Percentiles rank a stretch among this genome's conserved stretches.
These are phyloP conservation scores for Sedum album DNA, from an alignment of 164 flowering plant genomes.

Conservation along the genomic window DNA sequence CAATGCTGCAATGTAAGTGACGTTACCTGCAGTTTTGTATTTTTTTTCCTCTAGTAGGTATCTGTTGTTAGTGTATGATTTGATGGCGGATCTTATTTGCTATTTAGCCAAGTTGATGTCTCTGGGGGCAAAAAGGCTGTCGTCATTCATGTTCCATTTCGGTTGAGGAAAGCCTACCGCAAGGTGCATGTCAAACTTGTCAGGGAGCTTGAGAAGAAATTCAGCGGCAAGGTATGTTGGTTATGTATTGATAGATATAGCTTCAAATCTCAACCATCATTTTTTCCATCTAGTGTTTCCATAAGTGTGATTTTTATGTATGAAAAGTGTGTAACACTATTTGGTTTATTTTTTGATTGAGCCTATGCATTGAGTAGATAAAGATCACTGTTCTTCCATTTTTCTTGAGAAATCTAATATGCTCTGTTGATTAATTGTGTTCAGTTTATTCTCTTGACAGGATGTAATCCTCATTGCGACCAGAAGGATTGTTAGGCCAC, in stretches of 20 bases:
- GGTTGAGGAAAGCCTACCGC: conserved; percentile 8
- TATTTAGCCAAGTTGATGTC: conserved; percentile 7
- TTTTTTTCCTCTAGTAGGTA: background rate
- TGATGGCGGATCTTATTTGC: background rate
- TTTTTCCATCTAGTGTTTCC: too few species aligned
- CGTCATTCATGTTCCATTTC: conserved; percentile 7
- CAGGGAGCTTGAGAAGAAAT: conserved; percentile 12
- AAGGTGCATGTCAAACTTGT: conserved; percentile 10
- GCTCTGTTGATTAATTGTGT: too few species aligned
- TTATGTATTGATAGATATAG: too few species aligned
- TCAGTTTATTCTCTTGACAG: background rate
- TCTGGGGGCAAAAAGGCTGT: conserved; percentile 9
- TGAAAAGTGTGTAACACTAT: too few species aligned
- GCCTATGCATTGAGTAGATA: too few species aligned
- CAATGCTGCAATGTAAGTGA: conserved; percentile 55
- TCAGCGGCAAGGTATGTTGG: conserved; percentile 7
- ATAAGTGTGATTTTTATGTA: too few species aligned
- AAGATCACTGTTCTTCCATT: too few species aligned
- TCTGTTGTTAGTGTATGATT: background rate
- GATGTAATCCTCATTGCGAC: conserved; percentile 9
- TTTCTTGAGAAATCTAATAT: too few species aligned
- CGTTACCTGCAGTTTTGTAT: background rate
- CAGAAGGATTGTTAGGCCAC: conserved; percentile 8
- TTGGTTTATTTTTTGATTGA: too few species aligned
- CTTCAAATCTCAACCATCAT: too few species aligned